Evolutionary conservation across 2,329 filamentous ascomycete species (phyloP).

Genomic region (Cladophialophora bantiana): DNA sequence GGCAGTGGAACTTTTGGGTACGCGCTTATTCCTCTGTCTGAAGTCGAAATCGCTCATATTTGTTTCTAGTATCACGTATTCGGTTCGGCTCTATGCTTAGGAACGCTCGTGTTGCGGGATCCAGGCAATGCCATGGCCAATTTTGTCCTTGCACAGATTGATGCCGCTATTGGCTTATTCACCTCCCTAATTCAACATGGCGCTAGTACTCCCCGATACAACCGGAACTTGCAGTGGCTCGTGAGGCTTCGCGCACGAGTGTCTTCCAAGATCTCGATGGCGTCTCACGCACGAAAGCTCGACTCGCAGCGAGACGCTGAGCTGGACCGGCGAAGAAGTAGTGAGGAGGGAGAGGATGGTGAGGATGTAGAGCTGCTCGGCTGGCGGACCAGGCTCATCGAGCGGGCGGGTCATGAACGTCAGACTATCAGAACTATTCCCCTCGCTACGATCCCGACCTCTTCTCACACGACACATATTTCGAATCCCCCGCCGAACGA

Average conservation of each 20-base stretch:
- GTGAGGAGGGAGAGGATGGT: constrained; percentile 20
- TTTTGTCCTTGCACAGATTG: constrained; percentile 25
- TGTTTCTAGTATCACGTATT: constrained; percentile 23
- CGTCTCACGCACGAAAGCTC: constrained; percentile 3
- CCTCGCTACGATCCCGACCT: constrained; percentile 4
- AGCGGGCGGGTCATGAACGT: constrained; percentile 23
- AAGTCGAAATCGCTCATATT: background rate
- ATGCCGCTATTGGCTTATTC: constrained; percentile 23
- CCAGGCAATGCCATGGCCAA: constrained; percentile 23
- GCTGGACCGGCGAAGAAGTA: background rate
- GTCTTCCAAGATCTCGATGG: constrained; percentile 19
- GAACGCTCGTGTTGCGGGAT: constrained; percentile 23
- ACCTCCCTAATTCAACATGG: constrained; percentile 23
- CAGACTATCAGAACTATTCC: constrained; percentile 24
- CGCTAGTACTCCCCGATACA: constrained; percentile 17
- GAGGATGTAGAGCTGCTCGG: constrained; percentile 28
- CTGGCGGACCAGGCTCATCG: constrained; percentile 30
- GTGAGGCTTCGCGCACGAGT: constrained; percentile 25
- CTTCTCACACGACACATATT: constrained; percentile 6
- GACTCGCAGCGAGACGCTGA: background rate
- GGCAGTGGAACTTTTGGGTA: constrained; percentile 28
- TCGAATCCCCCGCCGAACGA: constrained; percentile 9
- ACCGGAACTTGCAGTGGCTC: constrained; percentile 26
- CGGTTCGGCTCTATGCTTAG: constrained; percentile 26
- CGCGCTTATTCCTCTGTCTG: background rate